Evolutionary conservation across 495 filamentous ascomycete genomes (phyloP).

Genomic region (Neurospora sp.): DNA sequence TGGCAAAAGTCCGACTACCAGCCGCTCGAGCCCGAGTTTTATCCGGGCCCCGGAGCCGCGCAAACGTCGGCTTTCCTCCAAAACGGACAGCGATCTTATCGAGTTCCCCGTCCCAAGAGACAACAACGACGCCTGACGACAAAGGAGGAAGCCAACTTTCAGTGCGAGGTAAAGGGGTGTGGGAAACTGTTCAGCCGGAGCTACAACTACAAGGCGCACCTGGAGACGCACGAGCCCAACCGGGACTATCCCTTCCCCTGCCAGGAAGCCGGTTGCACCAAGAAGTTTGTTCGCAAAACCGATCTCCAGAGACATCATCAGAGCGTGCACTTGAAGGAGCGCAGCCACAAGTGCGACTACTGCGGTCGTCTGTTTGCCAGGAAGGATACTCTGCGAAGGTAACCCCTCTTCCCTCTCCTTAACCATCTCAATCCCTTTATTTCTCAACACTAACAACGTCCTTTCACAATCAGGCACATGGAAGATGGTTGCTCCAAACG

Average conservation of each 20-base stretch:
- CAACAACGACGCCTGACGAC: constrained; percentile 52
- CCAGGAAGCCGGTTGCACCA: constrained; percentile 50
- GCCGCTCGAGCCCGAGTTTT: constrained; percentile 31
- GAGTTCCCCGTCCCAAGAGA: constrained; percentile 31
- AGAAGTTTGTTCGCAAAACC: constrained; percentile 72
- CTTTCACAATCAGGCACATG: constrained; percentile 47
- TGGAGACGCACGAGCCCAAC: constrained; percentile 79
- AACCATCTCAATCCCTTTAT: not conserved
- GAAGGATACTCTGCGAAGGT: constrained; percentile 78
- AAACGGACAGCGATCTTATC: constrained; percentile 26
- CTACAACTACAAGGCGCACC: constrained; percentile 86
- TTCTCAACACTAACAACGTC: constrained; percentile 7
- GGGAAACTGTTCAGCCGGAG: constrained; percentile 72
- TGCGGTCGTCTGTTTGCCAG: constrained; percentile 69
- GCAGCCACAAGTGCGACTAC: constrained; percentile 59
- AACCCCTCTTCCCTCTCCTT: constrained; percentile 10
- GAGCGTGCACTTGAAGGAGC: constrained; percentile 72
- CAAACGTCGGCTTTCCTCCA: constrained; percentile 18
- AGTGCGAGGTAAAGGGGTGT: constrained; percentile 62
- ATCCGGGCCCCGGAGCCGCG: constrained; percentile 19
- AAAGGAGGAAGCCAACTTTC: constrained; percentile 63
- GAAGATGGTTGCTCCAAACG: constrained; percentile 72
- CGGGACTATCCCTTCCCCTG: constrained; percentile 63
- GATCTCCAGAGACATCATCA: constrained; percentile 75
- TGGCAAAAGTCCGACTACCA: constrained; percentile 43